phyloP scores from a whole-genome alignment of 2,329 filamentous ascomycete species.

The Botryotinia narcissicola region DNA sequence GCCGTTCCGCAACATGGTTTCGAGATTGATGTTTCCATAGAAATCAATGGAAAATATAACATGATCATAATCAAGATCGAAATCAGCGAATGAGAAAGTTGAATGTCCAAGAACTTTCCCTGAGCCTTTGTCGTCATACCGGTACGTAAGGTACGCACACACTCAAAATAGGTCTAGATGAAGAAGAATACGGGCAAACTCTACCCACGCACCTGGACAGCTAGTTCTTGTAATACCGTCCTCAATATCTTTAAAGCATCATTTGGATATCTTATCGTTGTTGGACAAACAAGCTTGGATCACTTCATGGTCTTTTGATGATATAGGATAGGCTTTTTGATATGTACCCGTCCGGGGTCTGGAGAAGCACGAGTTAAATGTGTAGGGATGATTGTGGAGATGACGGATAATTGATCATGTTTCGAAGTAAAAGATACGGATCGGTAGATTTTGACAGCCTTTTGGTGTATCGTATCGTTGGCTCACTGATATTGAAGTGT shows the following conservation, averaged over 20 bases:
- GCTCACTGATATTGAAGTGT: not conserved
- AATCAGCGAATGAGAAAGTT: not conserved
- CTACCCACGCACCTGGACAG: conserved; percentile 15
- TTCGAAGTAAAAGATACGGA: not conserved
- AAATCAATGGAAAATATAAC: conserved; percentile 4
- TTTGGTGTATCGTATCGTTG: not conserved
- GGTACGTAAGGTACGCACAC: conserved; percentile 9
- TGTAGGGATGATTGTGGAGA: conserved; percentile 3
- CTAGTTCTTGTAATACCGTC: not conserved
- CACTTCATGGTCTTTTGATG: not conserved
- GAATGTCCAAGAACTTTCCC: not conserved
- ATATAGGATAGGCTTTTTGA: not conserved
- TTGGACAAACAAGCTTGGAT: conserved; percentile 17
- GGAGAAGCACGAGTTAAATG: conserved; percentile 11
- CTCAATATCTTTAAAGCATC: not conserved
- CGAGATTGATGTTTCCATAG: not conserved
- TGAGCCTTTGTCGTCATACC: not conserved
- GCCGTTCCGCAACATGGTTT: conserved; percentile 11
- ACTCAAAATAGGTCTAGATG: not conserved
- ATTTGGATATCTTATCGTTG: conserved; percentile 1
- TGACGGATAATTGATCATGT: not conserved
- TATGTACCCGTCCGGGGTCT: conserved; percentile 21
- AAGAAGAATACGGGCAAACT: not conserved
- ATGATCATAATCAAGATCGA: conserved; percentile 1
- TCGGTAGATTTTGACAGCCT: not conserved